Evolutionary conservation across 352 stramenopile genomes (phyloP).

Genomic region (Pythium vanterpoolii): DNA sequence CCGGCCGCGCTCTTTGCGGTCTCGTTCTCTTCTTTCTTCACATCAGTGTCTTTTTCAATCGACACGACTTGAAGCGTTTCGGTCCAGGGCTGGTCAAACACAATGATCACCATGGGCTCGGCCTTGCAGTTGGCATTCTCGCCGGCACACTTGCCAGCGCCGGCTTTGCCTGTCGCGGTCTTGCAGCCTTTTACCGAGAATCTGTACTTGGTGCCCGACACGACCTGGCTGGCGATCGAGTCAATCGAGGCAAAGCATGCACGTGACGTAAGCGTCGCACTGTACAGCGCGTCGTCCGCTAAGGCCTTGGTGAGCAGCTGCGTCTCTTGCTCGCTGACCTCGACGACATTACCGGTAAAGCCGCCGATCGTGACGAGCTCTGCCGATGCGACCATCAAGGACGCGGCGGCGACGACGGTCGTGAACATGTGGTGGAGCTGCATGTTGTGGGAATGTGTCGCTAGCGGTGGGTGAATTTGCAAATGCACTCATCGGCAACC

Average conservation of each 20-base stretch:
- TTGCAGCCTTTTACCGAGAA: slow-evolving; percentile 25
- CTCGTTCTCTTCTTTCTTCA: slow-evolving; percentile 8
- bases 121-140: slow-evolving; percentile 26
- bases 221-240: slow-evolving; percentile 28
- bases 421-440: not conserved
- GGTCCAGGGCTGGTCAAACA: slow-evolving; percentile 62
- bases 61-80: slow-evolving; percentile 51
- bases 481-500: not conserved
- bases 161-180: slow-evolving; percentile 5
- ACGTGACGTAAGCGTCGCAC: slow-evolving; percentile 14
- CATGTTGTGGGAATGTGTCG: not conserved
- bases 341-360: not conserved
- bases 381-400: not conserved
- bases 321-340: slow-evolving; percentile 5
- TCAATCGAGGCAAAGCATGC: slow-evolving; percentile 32
- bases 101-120: slow-evolving; percentile 38
- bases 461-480: not conserved
- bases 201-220: slow-evolving; percentile 32
- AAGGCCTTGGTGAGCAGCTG: slow-evolving; percentile 15
- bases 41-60: slow-evolving; percentile 27
- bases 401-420: not conserved
- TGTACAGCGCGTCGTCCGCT: slow-evolving; percentile 23
- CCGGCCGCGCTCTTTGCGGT: slow-evolving; percentile 10
- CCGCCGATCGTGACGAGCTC: not conserved
- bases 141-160: slow-evolving; percentile 34